Evolutionary conservation across 225 moss, liverwort and hornwort genomes (phyloP).

Genomic region (Anthoceros angustus): DNA sequence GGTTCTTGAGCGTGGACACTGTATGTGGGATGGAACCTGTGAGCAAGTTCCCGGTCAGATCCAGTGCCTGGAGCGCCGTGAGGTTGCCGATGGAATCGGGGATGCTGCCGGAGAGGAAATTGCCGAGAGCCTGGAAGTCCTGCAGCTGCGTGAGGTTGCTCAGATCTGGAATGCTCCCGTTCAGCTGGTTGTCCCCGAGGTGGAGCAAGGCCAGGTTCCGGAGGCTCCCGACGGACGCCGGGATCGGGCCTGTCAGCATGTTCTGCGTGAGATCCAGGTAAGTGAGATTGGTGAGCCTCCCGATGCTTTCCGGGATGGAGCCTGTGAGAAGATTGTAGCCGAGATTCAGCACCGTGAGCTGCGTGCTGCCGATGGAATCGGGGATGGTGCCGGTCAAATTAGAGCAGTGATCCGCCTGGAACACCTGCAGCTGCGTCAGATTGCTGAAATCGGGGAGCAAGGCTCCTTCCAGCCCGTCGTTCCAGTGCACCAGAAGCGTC

Average conservation of each 20-base stretch:
- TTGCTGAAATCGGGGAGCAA: constrained; percentile 21
- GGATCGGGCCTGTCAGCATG: constrained; percentile 23
- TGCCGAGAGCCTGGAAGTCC: constrained; percentile 35
- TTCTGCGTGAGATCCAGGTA: constrained; percentile 34
- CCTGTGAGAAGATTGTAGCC: constrained; percentile 40
- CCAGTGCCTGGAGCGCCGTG: constrained; percentile 27
- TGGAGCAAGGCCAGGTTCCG: neutral
- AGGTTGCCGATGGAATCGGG: constrained; percentile 44
- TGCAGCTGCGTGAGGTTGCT: constrained; percentile 36
- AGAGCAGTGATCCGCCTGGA: constrained; percentile 36
- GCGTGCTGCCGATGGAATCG: constrained; percentile 23
- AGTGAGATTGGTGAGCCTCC: constrained; percentile 23
- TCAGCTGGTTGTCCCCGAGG: neutral
- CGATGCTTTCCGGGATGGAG: constrained; percentile 31
- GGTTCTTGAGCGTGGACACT: constrained; percentile 22
- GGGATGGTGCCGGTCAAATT: constrained; percentile 50
- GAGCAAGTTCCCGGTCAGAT: constrained; percentile 43
- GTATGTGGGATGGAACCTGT: constrained; percentile 37
- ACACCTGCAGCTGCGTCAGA: constrained; percentile 33
- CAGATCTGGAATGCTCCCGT: constrained; percentile 19
- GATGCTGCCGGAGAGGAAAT: constrained; percentile 44
- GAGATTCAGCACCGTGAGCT: constrained; percentile 48
- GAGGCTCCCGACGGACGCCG: neutral
- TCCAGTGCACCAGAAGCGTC: neutral
- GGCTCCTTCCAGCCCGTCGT: neutral